Evolutionary conservation across 1,139 yeast genomes (phyloP).

Genomic region (Zygoascus hellenicus): DNA sequence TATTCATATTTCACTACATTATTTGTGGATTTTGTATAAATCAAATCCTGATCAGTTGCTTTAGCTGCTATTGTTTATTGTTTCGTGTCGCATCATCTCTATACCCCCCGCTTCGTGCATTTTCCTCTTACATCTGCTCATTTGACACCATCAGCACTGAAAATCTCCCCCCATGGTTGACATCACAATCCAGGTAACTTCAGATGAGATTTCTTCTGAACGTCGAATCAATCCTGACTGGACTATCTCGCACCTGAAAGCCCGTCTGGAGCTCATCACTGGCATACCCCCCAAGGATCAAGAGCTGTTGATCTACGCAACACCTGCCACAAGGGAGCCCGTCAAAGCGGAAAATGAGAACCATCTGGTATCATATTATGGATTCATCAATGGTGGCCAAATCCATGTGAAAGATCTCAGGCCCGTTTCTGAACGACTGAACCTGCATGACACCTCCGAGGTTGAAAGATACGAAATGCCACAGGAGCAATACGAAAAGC

Average conservation of each 20-base stretch:
- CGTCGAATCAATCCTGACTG: constrained; percentile 61
- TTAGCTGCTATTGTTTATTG: too few relatives aligned
- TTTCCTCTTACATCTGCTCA: too few relatives aligned
- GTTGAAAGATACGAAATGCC: constrained; percentile 48
- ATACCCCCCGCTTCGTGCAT: too few relatives aligned
- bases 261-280: constrained; percentile 62
- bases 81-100: not conserved
- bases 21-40: too few relatives aligned
- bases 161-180: constrained; percentile 20
- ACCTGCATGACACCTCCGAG: constrained; percentile 33
- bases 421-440: constrained; percentile 32
- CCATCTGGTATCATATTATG: constrained; percentile 5
- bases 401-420: constrained; percentile 36
- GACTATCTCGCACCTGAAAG: constrained; percentile 51
- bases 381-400: constrained; percentile 21
- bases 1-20: too few relatives aligned
- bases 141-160: too few relatives aligned
- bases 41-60: too few relatives aligned
- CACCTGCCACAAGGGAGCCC: constrained; percentile 38
- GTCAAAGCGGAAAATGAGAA: constrained; percentile 15
- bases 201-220: constrained; percentile 65
- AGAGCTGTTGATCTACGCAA: constrained; percentile 45
- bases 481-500: constrained; percentile 60
- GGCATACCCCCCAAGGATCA: constrained; percentile 69
- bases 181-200: constrained; percentile 53